phyloP scores from a whole-genome alignment of 2,329 filamentous ascomycete genomes.

The Cladophialophora yegresii region DNA sequence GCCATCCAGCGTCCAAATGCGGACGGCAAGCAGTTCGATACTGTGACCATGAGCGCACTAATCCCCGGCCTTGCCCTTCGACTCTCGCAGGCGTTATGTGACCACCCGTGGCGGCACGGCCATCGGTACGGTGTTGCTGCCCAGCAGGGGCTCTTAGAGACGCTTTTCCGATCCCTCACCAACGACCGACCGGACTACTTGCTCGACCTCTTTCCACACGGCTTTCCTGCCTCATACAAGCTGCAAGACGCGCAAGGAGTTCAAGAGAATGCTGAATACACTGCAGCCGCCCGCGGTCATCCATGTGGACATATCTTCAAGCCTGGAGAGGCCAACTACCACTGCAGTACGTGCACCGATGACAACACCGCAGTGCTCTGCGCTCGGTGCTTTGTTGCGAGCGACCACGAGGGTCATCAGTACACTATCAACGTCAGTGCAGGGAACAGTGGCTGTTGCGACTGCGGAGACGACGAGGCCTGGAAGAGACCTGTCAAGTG shows the following conservation, averaged over 20 bases:
- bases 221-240: conserved; percentile 68
- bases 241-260: conserved; percentile 85
- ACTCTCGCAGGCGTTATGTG: conserved; percentile 79
- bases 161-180: conserved; percentile 84
- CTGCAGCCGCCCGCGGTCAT: conserved; percentile 84
- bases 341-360: conserved; percentile 88
- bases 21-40: conserved; percentile 1
- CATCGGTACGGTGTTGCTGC: conserved; percentile 76
- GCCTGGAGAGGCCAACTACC: conserved; percentile 87
- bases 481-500: conserved; percentile 88
- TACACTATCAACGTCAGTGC: conserved; percentile 85
- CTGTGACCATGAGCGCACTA: conserved; percentile 42
- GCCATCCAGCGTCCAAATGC: conserved; percentile 21
- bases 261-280: conserved; percentile 93
- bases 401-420: conserved; percentile 90
- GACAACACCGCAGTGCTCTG: conserved; percentile 97
- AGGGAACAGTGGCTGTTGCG: conserved; percentile 93
- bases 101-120: conserved; percentile 70
- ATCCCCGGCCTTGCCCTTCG: conserved; percentile 66
- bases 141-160: conserved; percentile 69
- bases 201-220: conserved; percentile 77
- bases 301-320: conserved; percentile 98
- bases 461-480: conserved; percentile 93
- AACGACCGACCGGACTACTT: conserved; percentile 73
- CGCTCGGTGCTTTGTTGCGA: conserved; percentile 90